These are phyloP conservation scores for Penicillium taxi DNA, from an alignment of 495 filamentous ascomycete genomes.

Conservation along the genomic window DNA sequence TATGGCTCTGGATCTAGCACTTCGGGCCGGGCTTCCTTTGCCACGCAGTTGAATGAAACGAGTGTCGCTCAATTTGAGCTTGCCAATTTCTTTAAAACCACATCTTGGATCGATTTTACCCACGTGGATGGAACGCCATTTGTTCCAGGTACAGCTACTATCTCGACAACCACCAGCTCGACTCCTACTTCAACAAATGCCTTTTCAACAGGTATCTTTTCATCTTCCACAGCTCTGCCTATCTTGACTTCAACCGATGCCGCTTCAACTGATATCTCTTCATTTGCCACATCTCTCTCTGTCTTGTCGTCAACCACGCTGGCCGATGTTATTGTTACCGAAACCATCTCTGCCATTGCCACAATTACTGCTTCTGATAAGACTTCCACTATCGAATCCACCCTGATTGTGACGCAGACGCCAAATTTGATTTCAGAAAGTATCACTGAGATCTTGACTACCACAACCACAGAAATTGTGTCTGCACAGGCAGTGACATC, in stretches of 20 bases:
- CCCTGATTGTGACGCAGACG: neutral
- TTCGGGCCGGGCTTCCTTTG: slow-evolving; percentile 2
- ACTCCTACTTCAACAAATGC: neutral
- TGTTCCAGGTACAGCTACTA: neutral
- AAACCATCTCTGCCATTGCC: neutral
- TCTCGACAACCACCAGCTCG: neutral
- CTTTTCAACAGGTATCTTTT: neutral
- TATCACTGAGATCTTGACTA: slow-evolving; percentile 3
- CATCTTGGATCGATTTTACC: slow-evolving; percentile 9
- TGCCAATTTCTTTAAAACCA: slow-evolving; percentile 5
- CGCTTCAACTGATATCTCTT: neutral
- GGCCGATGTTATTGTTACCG: neutral
- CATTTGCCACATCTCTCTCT: neutral
- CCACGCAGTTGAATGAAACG: slow-evolving; percentile 6
- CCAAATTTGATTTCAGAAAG: neutral
- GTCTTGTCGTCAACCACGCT: neutral
- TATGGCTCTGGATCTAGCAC: slow-evolving; percentile 10
- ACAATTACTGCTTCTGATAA: slow-evolving; percentile 5
- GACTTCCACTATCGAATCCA: slow-evolving; percentile 8
- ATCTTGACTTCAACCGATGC: neutral
- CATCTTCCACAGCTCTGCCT: neutral
- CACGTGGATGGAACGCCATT: slow-evolving; percentile 6
- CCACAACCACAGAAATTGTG: neutral
- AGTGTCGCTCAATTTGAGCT: slow-evolving; percentile 5
- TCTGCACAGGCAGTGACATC: slow-evolving; percentile 1